Evolutionary conservation across 225 moss, liverwort and hornwort species (phyloP).

Genomic region (Pseudoscleropodium purum): DNA sequence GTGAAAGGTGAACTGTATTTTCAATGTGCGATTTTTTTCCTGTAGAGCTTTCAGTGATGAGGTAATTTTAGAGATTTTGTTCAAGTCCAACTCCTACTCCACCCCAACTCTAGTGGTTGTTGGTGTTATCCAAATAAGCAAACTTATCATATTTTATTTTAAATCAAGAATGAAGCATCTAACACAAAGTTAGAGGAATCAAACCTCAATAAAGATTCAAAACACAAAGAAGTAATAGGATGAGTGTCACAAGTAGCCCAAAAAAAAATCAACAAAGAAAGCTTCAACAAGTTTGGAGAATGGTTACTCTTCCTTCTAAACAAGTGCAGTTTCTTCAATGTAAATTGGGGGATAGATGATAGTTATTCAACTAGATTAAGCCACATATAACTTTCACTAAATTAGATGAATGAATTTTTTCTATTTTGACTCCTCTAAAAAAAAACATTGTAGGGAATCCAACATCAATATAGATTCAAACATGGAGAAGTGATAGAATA

Average conservation of each 20-base stretch:
- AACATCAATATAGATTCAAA: too few species aligned
- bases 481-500: too few species aligned
- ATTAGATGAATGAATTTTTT: too few species aligned
- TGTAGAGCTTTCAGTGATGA: too few species aligned
- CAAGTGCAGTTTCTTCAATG: neutral
- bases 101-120: neutral
- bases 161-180: neutral
- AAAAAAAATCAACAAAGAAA: too few species aligned
- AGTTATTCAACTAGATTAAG: accelerated
- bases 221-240: neutral
- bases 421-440: too few species aligned
- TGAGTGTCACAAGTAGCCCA: neutral
- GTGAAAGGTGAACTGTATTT: neutral
- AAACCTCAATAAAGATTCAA: neutral
- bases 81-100: neutral
- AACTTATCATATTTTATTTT: neutral
- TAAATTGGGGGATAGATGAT: accelerated
- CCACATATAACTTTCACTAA: accelerated
- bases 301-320: neutral
- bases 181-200: neutral
- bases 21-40: neutral
- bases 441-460: too few species aligned
- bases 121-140: neutral
- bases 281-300: too few species aligned
- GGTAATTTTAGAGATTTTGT: neutral